Base-by-base conservation (phyloP, 2,329 filamentous ascomycete species). In the Cytospora paraplurivora region DNA sequence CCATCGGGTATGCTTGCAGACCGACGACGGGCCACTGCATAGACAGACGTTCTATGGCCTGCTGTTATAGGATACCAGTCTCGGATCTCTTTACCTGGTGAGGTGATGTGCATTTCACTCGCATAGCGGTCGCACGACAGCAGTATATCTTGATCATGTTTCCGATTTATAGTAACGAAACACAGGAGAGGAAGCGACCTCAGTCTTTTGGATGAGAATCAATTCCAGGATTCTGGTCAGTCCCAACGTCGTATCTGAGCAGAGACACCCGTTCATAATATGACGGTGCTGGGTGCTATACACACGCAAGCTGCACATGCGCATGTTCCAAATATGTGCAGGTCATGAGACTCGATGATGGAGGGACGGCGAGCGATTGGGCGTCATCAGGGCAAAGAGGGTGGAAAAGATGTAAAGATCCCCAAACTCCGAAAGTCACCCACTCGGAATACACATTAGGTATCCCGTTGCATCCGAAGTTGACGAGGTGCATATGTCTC, bases 301-400 rank as follows among this genome's bases (percentile, higher is more conserved):
- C 21, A 27, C 33, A 47, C 44, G n/a, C n/a, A 47, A 19, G 7
- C n/a, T 47, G 44, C 44, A 47, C 44, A 47, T 47, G 44, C n/a
- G n/a, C 44, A 47, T 47, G 8, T 47, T 47, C 50, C 32, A 37
- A 35, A 58, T n/a, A n/a, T n/a, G n/a, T n/a, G n/a, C 17, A 37
- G 32, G 44, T 58, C 56, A 58, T 58, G 56, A 8, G 56, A 50
- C 44, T n/a, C 27, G 21, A 33, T n/a, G n/a, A 58, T n/a, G 41
- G 49, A 19, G 41, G 27, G 34, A 12, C n/a, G 32, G n/a, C 27
- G n/a, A 21, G 15, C 32, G 37, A 19, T 11, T 13, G 34, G 33
- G 44, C 56, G 19, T 12, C 33, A 58, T 44, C 15, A 50, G 17
- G 44, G 17, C 44, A n/a, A 21, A 10, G 6, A 21, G n/a, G 19